Percentiles rank a stretch among this genome's conserved stretches.
Evolutionary conservation across 2,329 filamentous ascomycete species (phyloP).

Genomic region (Stagonosporopsis vannaccii): DNA sequence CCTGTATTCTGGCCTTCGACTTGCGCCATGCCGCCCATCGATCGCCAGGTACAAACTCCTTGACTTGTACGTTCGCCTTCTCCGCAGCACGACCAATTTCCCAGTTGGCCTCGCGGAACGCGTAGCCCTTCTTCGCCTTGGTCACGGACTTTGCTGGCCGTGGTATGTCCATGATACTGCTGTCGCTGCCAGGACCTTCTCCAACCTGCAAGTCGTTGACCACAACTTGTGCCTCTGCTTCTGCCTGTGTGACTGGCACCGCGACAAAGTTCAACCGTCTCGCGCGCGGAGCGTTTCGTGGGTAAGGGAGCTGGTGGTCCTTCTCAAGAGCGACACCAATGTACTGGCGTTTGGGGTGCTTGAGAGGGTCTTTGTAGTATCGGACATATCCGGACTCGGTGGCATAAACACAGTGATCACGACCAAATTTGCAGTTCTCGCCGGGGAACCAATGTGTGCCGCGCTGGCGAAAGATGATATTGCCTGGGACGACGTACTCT

Average conservation of each 20-base stretch:
- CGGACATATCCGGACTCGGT: slow-evolving; percentile 88
- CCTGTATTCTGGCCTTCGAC: slow-evolving; percentile 59
- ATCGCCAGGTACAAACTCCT: slow-evolving; percentile 64
- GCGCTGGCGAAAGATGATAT: slow-evolving; percentile 97
- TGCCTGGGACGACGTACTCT: slow-evolving; percentile 92
- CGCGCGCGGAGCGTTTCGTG: slow-evolving; percentile 74
- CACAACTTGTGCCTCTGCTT: slow-evolving; percentile 27
- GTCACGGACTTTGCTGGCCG: slow-evolving; percentile 29
- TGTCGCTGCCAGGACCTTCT: slow-evolving; percentile 28
- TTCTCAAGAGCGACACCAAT: slow-evolving; percentile 93
- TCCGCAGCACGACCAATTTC: slow-evolving; percentile 71
- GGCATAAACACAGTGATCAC: slow-evolving; percentile 95
- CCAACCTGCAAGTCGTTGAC: slow-evolving; percentile 29
- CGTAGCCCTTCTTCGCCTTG: slow-evolving; percentile 62
- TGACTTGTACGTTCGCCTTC: slow-evolving; percentile 64
- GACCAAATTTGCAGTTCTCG: slow-evolving; percentile 93
- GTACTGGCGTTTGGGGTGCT: slow-evolving; percentile 87
- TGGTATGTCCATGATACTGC: slow-evolving; percentile 44
- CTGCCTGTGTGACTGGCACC: slow-evolving; percentile 45
- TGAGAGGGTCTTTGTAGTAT: slow-evolving; percentile 88
- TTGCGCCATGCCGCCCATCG: slow-evolving; percentile 72
- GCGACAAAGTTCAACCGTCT: slow-evolving; percentile 78
- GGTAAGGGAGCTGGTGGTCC: slow-evolving; percentile 78
- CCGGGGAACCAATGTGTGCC: slow-evolving; percentile 94
- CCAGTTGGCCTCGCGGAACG: slow-evolving; percentile 72